These are phyloP conservation scores for Heteromeles arbutifolia DNA, from an alignment of 306 rosid species.

Conservation along the genomic window DNA sequence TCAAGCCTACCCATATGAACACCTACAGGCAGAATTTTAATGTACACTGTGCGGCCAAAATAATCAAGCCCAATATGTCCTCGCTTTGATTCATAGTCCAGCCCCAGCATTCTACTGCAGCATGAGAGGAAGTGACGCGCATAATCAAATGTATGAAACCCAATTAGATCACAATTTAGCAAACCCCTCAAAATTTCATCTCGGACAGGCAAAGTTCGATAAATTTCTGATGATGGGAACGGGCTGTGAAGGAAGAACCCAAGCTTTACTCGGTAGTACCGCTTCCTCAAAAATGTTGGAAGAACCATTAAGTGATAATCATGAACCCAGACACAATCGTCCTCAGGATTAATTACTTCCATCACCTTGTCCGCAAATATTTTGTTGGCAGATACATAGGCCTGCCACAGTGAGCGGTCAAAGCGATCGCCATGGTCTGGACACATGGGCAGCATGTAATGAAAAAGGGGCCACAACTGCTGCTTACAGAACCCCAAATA, in stretches of 20 bases:
- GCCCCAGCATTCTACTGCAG: slow-evolving; percentile 92
- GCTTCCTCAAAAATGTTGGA: slow-evolving; percentile 79
- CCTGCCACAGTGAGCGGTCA: slow-evolving; percentile 72
- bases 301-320: slow-evolving; percentile 86
- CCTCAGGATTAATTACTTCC: slow-evolving; percentile 79
- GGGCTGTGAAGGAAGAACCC: slow-evolving; percentile 92
- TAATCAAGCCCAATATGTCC: slow-evolving; percentile 87
- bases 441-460: slow-evolving; percentile 79
- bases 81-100: slow-evolving; percentile 84
- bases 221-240: slow-evolving; percentile 76
- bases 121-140: slow-evolving; percentile 91
- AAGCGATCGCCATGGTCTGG: slow-evolving; percentile 77
- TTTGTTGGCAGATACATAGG: slow-evolving; percentile 82
- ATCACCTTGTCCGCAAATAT: slow-evolving; percentile 80
- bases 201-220: slow-evolving; percentile 72
- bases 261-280: slow-evolving; percentile 54
- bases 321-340: slow-evolving; percentile 83
- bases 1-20: slow-evolving; percentile 84
- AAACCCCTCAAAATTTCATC: slow-evolving; percentile 73
- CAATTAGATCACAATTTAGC: slow-evolving; percentile 73
- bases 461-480: slow-evolving; percentile 85
- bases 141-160: slow-evolving; percentile 86
- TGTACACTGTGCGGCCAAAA: slow-evolving; percentile 74
- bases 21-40: slow-evolving; percentile 83
- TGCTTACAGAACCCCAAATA: slow-evolving; percentile 73